Percentiles rank a stretch among this genome's conserved stretches.
Evolutionary conservation across 352 stramenopile species (phyloP).

Genomic region (Ophiocytium majus): DNA sequence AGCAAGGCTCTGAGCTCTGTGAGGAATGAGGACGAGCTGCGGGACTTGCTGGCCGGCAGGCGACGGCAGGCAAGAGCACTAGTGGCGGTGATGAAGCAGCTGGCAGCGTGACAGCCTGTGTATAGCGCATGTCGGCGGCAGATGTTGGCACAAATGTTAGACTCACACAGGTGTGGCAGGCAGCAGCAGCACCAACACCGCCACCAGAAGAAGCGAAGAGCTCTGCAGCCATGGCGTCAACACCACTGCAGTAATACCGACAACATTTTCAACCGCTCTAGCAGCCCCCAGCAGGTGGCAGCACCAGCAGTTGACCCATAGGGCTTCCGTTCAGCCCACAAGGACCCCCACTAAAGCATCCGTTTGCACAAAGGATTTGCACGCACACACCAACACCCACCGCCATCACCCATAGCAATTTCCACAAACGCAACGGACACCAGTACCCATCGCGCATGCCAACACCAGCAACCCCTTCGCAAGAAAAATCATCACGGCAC

Average conservation of each 20-base stretch:
- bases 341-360: too few species aligned
- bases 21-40: slow-evolving; percentile 36
- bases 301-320: too few species aligned
- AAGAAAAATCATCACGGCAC: too few species aligned
- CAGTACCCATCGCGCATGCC: not conserved
- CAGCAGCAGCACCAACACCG: not conserved
- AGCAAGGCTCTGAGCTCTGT: slow-evolving; percentile 32
- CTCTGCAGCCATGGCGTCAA: not conserved
- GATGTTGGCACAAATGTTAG: not conserved
- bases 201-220: not conserved
- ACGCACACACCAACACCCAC: not conserved
- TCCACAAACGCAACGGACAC: not conserved
- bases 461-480: not conserved
- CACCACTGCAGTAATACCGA: too few species aligned
- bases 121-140: too few species aligned
- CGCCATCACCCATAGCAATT: not conserved
- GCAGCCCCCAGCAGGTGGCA: too few species aligned
- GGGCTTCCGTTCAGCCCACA: too few species aligned
- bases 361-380: not conserved
- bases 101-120: too few species aligned
- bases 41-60: slow-evolving; percentile 29
- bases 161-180: not conserved
- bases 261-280: too few species aligned
- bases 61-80: slow-evolving; percentile 3
- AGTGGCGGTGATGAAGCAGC: not conserved